Conservation (phyloP, 495 filamentous ascomycete species). For the Trichoderma erinaceum region DNA sequence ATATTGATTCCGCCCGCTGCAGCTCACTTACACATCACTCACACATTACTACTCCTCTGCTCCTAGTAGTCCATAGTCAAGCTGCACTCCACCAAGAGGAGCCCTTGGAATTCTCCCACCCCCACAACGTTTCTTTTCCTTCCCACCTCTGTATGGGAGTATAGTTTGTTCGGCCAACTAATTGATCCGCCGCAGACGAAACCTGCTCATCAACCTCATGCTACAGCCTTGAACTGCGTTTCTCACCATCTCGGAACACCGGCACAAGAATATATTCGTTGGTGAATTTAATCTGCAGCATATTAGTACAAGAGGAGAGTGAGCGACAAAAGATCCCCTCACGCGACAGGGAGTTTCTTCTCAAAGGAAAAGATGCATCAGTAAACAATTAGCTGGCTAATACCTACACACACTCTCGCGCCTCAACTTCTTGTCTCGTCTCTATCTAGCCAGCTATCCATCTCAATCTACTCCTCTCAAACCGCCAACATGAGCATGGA, state of each 20-base stretch:
- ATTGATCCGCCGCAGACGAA: background rate
- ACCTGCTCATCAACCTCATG: background rate
- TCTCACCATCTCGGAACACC: background rate
- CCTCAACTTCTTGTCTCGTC: too few relatives aligned
- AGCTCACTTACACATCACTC: too few relatives aligned
- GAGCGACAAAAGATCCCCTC: too few relatives aligned
- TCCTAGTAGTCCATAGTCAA: background rate
- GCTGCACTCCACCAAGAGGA: background rate
- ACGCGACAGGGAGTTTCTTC: too few relatives aligned
- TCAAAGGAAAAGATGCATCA: too few relatives aligned
- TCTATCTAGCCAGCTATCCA: background rate
- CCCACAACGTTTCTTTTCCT: background rate
- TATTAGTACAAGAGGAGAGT: too few relatives aligned
- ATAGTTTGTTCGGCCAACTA: background rate
- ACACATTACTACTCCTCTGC: too few relatives aligned
- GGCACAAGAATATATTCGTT: background rate
- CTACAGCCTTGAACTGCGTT: too few relatives aligned
- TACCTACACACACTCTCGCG: too few relatives aligned
- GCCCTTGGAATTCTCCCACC: background rate
- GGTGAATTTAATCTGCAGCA: too few relatives aligned
- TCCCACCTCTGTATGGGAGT: background rate
- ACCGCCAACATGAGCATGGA: conserved; percentile 23
- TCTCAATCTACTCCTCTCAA: background rate
- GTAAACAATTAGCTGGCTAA: too few relatives aligned
- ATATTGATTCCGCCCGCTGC: too few relatives aligned